Conservation (phyloP, 139 green algal species). For the Eudorina sp. region DNA sequence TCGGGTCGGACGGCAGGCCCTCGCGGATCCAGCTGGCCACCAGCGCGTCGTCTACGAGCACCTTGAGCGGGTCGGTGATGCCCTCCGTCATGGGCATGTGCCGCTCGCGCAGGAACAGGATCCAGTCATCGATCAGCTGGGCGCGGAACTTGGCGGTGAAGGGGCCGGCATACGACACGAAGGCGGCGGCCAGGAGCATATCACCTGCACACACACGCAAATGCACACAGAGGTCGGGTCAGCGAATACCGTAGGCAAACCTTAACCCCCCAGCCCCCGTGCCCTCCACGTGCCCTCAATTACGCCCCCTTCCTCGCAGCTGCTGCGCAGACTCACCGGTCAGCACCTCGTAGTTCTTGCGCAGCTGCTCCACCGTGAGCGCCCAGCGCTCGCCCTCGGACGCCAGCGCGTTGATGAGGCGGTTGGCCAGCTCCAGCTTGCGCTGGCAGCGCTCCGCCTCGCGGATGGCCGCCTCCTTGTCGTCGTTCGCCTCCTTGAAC, state of each 20-base stretch:
- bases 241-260: no score
- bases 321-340: no score
- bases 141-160: conserved; percentile 85
- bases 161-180: conserved; percentile 81
- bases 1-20: conserved; percentile 84
- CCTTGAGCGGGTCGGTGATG: conserved; percentile 80
- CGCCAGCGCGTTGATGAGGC: conserved; percentile 88
- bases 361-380: conserved; percentile 80
- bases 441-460: conserved; percentile 82
- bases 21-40: conserved; percentile 83
- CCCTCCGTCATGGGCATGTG: conserved; percentile 85
- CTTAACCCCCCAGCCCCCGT: no score
- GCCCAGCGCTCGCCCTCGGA: conserved; percentile 88
- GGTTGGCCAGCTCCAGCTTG: conserved; percentile 88
- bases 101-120: conserved; percentile 80
- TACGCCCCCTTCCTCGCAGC: no score
- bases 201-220: conserved; percentile 81
- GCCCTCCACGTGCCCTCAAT: no score
- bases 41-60: conserved; percentile 85
- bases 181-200: conserved; percentile 82
- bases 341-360: conserved; percentile 79
- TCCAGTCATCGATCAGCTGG: conserved; percentile 77
- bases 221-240: no score
- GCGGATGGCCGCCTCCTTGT: conserved; percentile 88
- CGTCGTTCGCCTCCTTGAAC: conserved; percentile 83